A percentile compares a stretch with the other conserved stretches of the same genome.
Evolutionary conservation across 768 basidiomycete species (phyloP).

Genomic region (Hypholoma sublateritium): DNA sequence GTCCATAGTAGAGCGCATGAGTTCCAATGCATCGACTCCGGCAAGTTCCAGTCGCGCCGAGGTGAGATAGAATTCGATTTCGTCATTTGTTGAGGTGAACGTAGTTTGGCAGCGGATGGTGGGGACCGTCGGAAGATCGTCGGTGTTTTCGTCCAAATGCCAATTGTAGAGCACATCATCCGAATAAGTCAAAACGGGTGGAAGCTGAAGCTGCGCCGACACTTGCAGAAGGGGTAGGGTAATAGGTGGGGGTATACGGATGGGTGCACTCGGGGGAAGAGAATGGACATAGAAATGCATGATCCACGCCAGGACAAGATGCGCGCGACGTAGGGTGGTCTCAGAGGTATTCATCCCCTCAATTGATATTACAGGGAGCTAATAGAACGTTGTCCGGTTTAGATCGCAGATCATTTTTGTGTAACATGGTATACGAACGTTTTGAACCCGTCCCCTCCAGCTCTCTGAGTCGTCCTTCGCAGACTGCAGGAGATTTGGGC

Average conservation of each 20-base stretch:
- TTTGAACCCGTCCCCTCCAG: conserved; percentile 48
- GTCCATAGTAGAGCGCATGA: conserved; percentile 86
- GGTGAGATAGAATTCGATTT: conserved; percentile 84
- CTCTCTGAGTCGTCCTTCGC: conserved; percentile 37
- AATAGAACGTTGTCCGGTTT: background rate
- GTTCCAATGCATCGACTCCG: conserved; percentile 79
- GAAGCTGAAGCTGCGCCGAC: conserved; percentile 69
- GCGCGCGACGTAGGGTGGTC: conserved; percentile 64
- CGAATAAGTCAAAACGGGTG: conserved; percentile 87
- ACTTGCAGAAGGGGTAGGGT: conserved; percentile 76
- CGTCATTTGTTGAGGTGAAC: conserved; percentile 80
- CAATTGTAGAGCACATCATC: conserved; percentile 93
- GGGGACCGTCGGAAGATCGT: conserved; percentile 46
- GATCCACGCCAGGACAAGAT: conserved; percentile 71
- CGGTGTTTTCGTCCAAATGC: conserved; percentile 35
- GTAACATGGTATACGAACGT: conserved; percentile 32
- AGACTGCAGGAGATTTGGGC: conserved; percentile 31
- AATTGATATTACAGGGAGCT: conserved; percentile 57
- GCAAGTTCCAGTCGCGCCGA: conserved; percentile 85
- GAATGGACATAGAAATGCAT: conserved; percentile 80
- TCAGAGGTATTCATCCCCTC: conserved; percentile 48
- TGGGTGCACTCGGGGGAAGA: conserved; percentile 44
- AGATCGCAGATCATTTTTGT: background rate
- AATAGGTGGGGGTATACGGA: conserved; percentile 68
- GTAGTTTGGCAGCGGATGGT: conserved; percentile 65